Conservation (phyloP, 2,329 filamentous ascomycete genomes). For the Penicillium sp. region DNA sequence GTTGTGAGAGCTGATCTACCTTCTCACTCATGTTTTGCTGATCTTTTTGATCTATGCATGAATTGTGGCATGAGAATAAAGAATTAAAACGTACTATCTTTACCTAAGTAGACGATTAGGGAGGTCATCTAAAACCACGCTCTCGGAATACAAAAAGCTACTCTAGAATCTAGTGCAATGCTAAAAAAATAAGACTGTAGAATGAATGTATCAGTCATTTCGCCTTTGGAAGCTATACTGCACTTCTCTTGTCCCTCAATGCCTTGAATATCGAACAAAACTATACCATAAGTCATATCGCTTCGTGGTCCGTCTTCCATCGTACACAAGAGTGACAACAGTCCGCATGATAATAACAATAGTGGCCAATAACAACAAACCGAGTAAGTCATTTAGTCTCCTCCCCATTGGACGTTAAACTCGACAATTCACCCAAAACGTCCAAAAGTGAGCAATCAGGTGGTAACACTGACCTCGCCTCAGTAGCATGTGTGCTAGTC, state of each 20-base stretch:
- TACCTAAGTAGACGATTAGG: neutral
- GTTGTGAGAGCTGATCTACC: neutral
- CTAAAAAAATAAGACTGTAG: neutral
- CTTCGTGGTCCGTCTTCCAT: neutral
- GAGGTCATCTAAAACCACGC: neutral
- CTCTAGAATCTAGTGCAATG: neutral
- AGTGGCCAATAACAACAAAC: neutral
- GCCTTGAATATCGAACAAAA: neutral
- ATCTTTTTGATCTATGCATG: slow-evolving; percentile 5
- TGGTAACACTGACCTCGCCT: slow-evolving; percentile 76
- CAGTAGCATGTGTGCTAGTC: slow-evolving; percentile 77
- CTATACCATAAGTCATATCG: neutral
- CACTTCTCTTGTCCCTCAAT: neutral
- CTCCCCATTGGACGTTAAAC: neutral
- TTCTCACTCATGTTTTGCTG: slow-evolving; percentile 9
- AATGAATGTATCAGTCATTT: neutral
- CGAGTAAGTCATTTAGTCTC: slow-evolving; percentile 52
- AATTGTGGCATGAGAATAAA: slow-evolving; percentile 13
- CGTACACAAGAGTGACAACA: neutral
- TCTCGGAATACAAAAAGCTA: neutral
- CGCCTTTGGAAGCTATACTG: neutral
- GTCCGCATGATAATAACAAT: neutral
- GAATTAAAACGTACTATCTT: slow-evolving; percentile 5
- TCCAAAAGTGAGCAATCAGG: slow-evolving; percentile 54
- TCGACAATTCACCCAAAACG: slow-evolving; percentile 7